Conservation (phyloP, 345 rosid species). For the Gossypium sturtianum region DNA sequence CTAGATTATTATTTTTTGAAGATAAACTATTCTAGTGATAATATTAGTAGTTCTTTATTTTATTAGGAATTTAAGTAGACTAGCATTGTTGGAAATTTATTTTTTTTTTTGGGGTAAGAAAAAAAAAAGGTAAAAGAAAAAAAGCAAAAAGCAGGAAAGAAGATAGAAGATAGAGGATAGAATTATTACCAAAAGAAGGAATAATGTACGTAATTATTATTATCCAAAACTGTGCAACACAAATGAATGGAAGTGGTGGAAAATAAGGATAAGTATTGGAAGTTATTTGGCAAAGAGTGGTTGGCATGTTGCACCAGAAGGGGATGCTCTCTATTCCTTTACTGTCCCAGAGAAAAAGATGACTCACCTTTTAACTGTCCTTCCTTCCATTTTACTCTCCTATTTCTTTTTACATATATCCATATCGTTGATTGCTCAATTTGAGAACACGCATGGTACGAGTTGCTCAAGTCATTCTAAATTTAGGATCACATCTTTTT, state of each 20-base stretch:
- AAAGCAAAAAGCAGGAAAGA: neutral
- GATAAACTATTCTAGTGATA: no score
- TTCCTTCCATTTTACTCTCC: neutral
- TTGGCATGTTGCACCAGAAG: conserved; percentile 19
- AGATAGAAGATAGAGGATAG: neutral
- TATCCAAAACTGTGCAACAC: conserved; percentile 1
- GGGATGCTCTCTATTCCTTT: conserved; percentile 7
- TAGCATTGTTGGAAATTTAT: neutral
- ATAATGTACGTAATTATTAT: neutral
- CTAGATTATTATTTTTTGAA: no score
- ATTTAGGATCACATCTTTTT: no score
- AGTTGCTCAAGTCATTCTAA: no score
- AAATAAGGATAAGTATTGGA: conserved; percentile 14
- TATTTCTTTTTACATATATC: no score
- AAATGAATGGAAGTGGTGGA: neutral
- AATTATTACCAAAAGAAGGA: neutral
- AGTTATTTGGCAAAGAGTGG: conserved; percentile 22
- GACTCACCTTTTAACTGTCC: neutral
- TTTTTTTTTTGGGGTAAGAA: no score
- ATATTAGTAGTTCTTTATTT: no score
- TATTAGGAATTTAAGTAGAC: neutral
- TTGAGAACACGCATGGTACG: no score
- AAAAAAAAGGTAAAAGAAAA: neutral
- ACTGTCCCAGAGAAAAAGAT: neutral
- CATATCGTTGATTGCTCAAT: no score